These are phyloP conservation scores for Ambrosia trifida DNA, from an alignment of 129 eudicot genomes.

Conservation along the genomic window DNA sequence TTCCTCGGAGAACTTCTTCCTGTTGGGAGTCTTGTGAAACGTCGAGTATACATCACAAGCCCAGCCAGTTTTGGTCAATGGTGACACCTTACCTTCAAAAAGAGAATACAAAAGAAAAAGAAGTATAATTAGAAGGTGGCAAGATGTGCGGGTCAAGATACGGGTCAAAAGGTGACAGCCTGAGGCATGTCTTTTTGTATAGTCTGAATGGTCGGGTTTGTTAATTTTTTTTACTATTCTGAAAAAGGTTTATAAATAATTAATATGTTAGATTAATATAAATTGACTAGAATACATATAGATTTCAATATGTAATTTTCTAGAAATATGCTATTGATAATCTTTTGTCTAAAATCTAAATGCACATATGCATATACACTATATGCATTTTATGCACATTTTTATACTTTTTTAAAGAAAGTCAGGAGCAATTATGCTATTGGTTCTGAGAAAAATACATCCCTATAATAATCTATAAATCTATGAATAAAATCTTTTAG, in stretches of 20 bases:
- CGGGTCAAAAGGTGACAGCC: neutral
- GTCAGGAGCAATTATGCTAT: no score
- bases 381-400: no score
- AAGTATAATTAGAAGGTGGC: conserved; percentile 3
- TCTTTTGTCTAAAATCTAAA: no score
- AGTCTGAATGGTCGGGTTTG: neutral
- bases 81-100: neutral
- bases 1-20: conserved; percentile 64
- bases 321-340: no score
- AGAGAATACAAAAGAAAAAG: neutral
- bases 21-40: conserved; percentile 67
- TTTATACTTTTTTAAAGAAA: no score
- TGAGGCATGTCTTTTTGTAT: neutral
- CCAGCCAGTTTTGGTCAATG: neutral
- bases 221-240: neutral
- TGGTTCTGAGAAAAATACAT: no score
- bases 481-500: neutral
- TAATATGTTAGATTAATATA: neutral
- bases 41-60: conserved; percentile 57
- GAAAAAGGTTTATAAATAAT: neutral
- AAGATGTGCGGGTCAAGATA: neutral
- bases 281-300: no score
- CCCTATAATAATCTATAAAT: no score
- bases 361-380: no score
- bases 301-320: no score